Evolutionary conservation across 2,329 filamentous ascomycete genomes (phyloP).

Genomic region (Teratosphaeria destructans): DNA sequence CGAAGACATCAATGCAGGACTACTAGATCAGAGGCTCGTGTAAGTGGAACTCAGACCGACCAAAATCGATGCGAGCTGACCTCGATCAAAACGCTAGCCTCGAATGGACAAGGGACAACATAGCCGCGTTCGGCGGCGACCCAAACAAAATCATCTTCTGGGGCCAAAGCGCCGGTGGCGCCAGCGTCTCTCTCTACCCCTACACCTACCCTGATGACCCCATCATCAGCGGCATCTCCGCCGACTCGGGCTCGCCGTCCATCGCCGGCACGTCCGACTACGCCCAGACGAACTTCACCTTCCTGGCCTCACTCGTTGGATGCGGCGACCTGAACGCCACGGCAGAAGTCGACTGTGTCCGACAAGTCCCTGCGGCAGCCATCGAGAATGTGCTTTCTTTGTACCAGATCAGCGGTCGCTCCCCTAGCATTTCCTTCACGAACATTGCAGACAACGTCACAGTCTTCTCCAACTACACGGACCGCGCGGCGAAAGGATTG

Average conservation of each 20-base stretch:
- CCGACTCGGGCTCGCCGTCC: constrained; percentile 22
- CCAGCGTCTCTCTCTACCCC: constrained; percentile 22
- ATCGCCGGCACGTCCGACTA: neutral
- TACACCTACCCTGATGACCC: constrained; percentile 28
- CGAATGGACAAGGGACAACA: constrained; percentile 31
- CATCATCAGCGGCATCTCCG: constrained; percentile 29
- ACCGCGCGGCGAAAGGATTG: neutral
- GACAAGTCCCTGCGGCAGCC: neutral
- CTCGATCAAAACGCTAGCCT: constrained; percentile 14
- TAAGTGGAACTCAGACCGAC: neutral
- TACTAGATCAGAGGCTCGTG: constrained; percentile 44
- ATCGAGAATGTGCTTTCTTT: neutral
- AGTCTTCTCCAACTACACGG: constrained; percentile 20
- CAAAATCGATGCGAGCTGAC: neutral
- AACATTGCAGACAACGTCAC: constrained; percentile 16
- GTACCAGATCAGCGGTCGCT: neutral
- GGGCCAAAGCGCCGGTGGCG: constrained; percentile 26
- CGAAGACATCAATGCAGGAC: constrained; percentile 36
- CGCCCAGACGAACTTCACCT: neutral
- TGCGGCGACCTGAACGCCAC: constrained; percentile 10
- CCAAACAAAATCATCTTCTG: constrained; percentile 28
- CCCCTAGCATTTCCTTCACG: constrained; percentile 9
- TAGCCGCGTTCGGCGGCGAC: constrained; percentile 25
- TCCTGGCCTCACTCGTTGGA: neutral
- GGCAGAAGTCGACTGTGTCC: constrained; percentile 1